A percentile compares a stretch with the other conserved stretches of the same genome.
Conservation (phyloP, 768 basidiomycete species). For the Suillus spraguei region DNA sequence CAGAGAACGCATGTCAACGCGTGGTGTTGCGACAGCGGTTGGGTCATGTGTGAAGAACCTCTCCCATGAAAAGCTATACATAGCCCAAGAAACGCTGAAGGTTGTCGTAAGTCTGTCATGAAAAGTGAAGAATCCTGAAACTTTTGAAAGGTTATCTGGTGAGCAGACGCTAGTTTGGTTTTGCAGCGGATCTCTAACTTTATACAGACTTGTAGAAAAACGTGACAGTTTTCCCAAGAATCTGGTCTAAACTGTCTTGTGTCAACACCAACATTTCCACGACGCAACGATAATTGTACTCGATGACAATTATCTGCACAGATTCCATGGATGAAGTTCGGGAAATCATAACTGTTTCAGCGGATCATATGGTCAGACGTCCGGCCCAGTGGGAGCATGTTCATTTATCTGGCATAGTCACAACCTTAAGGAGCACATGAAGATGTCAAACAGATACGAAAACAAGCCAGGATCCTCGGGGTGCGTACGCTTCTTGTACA, state of each 20-base stretch:
- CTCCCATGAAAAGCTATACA: slow-evolving; percentile 3
- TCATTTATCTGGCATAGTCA: not conserved
- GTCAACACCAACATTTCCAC: not conserved
- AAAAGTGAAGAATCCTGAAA: not conserved
- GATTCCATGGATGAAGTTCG: not conserved
- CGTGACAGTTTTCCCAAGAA: not conserved
- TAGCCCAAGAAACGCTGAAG: not conserved
- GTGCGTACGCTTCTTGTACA: not conserved
- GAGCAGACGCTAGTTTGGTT: not conserved
- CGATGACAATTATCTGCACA: not conserved
- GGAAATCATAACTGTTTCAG: not conserved
- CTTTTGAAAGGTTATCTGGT: not conserved
- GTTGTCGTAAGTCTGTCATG: slow-evolving; percentile 1
- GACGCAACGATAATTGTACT: not conserved
- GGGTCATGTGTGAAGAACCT: not conserved
- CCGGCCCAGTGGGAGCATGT: not conserved
- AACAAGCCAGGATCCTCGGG: not conserved
- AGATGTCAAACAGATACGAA: not conserved
- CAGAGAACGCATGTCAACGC: not conserved
- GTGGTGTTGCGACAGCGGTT: not conserved
- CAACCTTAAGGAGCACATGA: not conserved
- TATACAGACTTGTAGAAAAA: not conserved
- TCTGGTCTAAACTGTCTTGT: not conserved
- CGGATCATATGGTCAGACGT: not conserved
- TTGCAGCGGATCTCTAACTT: not conserved